Evolutionary conservation across 176 grass and related monocot species (phyloP).

Genomic region (Ananas comosus): DNA sequence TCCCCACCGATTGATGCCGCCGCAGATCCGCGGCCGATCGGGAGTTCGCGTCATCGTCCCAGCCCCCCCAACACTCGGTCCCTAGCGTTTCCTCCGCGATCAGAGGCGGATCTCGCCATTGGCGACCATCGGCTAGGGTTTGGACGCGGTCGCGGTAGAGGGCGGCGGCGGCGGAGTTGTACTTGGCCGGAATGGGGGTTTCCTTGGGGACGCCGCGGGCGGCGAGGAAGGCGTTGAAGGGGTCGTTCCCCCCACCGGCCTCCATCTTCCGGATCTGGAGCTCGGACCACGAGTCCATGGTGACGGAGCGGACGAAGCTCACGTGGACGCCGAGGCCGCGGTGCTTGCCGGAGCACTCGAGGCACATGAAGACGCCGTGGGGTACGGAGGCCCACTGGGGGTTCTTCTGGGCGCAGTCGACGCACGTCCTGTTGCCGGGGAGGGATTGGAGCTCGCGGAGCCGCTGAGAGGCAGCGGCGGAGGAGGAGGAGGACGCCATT

Average conservation of each 20-base stretch:
- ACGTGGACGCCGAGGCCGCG: conserved; percentile 98
- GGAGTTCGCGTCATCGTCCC: conserved; percentile 52
- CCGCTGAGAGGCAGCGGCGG: conserved; percentile 58
- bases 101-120: conserved; percentile 68
- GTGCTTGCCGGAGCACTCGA: conserved; percentile 99
- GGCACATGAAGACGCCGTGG: conserved; percentile 97
- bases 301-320: conserved; percentile 97
- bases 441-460: conserved; percentile 74
- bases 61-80: conserved; percentile 63
- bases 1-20: conserved; percentile 67
- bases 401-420: conserved; percentile 93
- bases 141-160: conserved; percentile 79
- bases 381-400: conserved; percentile 95
- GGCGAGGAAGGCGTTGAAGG: conserved; percentile 76
- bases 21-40: conserved; percentile 51
- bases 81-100: conserved; percentile 1
- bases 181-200: conserved; percentile 73
- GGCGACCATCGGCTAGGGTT: conserved; percentile 53
- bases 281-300: conserved; percentile 99
- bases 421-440: conserved; percentile 83
- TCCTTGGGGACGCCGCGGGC: conserved; percentile 62
- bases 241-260: conserved; percentile 66
- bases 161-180: conserved; percentile 82
- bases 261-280: conserved; percentile 96
- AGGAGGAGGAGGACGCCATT: conserved; percentile 38